Conservation (phyloP, 352 stramenopile species). For the Phytophthora melonis region DNA sequence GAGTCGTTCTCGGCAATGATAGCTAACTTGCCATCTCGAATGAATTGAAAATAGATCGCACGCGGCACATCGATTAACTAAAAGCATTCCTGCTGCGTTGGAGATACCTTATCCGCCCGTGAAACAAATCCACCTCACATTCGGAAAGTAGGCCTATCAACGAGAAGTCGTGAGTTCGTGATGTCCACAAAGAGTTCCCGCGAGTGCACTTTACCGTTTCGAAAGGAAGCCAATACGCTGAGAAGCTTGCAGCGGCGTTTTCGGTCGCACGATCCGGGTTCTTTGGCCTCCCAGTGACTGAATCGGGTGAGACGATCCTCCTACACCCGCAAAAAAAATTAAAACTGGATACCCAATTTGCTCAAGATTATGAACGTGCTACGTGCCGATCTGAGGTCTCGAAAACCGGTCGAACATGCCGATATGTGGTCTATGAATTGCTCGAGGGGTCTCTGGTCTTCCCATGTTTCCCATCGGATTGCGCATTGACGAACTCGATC, state of each 20-base stretch:
- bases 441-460: conserved; percentile 54
- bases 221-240: conserved; percentile 70
- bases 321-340: conserved; percentile 15
- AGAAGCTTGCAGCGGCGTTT: conserved; percentile 73
- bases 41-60: conserved; percentile 35
- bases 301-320: conserved; percentile 40
- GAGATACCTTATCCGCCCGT: not conserved
- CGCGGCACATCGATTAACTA: conserved; percentile 11
- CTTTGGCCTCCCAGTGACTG: conserved; percentile 54
- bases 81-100: not conserved
- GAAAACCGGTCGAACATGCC: conserved; percentile 73
- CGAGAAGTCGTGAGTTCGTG: not conserved
- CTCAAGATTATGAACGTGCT: not conserved
- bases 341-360: conserved; percentile 4
- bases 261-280: conserved; percentile 70
- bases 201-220: conserved; percentile 52
- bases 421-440: conserved; percentile 59
- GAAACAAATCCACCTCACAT: conserved; percentile 31
- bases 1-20: conserved; percentile 17
- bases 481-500: conserved; percentile 33
- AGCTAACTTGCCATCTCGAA: conserved; percentile 6
- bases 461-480: conserved; percentile 42
- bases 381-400: conserved; percentile 67
- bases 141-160: conserved; percentile 40
- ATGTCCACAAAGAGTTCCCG: not conserved